Evolutionary conservation across 1,284 basidiomycete genomes (phyloP).

Genomic region (Moesziomyces parantarcticus): DNA sequence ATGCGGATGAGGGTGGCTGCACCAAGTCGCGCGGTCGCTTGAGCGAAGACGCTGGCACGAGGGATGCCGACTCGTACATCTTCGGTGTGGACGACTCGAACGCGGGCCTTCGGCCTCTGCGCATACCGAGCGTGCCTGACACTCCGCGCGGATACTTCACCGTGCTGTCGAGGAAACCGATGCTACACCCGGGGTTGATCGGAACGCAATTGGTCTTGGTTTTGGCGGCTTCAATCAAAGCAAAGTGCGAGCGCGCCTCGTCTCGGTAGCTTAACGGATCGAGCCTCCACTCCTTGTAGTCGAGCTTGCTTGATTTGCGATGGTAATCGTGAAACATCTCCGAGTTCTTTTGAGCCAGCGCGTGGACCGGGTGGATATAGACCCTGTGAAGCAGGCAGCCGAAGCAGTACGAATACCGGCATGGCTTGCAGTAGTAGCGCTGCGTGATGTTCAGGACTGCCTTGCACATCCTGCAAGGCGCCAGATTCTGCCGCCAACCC

Average conservation of each 20-base stretch:
- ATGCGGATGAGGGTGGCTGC: constrained; percentile 12
- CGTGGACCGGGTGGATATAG: constrained; percentile 45
- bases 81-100: constrained; percentile 1
- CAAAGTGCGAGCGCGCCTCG: constrained; percentile 40
- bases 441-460: constrained; percentile 21
- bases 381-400: constrained; percentile 36
- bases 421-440: constrained; percentile 40
- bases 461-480: constrained; percentile 41
- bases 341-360: constrained; percentile 29
- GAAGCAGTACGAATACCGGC: constrained; percentile 39
- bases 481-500: constrained; percentile 10
- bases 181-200: constrained; percentile 12
- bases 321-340: constrained; percentile 39
- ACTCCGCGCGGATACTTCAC: constrained; percentile 23
- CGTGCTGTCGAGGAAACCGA: constrained; percentile 45
- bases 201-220: constrained; percentile 32
- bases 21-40: constrained; percentile 17
- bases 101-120: constrained; percentile 4
- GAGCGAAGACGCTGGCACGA: constrained; percentile 12
- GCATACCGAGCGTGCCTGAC: constrained; percentile 26
- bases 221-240: constrained; percentile 38
- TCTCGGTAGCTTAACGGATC: constrained; percentile 26
- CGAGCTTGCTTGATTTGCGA: constrained; percentile 21
- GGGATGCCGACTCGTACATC: constrained; percentile 2
- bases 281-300: constrained; percentile 45